These are phyloP conservation scores for Musa schizocarpa DNA, from an alignment of 176 grass and related monocot genomes.

Conservation along the genomic window DNA sequence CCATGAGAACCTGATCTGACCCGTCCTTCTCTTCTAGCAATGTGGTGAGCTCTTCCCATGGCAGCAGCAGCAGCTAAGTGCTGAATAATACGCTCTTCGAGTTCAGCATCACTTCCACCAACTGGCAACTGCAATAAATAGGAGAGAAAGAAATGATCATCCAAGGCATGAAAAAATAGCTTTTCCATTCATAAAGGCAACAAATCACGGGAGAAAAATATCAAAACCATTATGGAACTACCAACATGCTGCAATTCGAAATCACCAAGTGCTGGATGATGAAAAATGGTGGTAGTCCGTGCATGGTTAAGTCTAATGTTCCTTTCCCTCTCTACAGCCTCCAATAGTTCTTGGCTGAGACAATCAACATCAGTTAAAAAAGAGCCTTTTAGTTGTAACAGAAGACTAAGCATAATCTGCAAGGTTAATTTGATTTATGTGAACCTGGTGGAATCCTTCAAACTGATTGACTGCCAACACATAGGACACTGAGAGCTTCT, in stretches of 20 bases:
- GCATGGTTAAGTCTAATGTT: conserved; percentile 54
- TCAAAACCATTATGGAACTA: conserved; percentile 13
- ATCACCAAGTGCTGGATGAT: conserved; percentile 70
- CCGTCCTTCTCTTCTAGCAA: conserved; percentile 65
- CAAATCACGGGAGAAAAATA: not conserved
- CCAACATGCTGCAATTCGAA: conserved; percentile 77
- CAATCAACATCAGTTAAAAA: not conserved
- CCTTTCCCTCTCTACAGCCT: conserved; percentile 62
- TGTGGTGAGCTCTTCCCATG: conserved; percentile 50
- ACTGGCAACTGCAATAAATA: conserved; percentile 47
- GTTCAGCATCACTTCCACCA: conserved; percentile 56
- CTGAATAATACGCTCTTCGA: conserved; percentile 80
- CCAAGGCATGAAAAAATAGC: conserved; percentile 7
- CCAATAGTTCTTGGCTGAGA: conserved; percentile 75
- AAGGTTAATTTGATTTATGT: conserved; percentile 8
- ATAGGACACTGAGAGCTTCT: conserved; percentile 97
- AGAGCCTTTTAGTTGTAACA: conserved; percentile 2
- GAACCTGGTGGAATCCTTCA: conserved; percentile 87
- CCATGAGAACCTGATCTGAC: conserved; percentile 40
- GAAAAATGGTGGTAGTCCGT: conserved; percentile 47
- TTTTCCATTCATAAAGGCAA: not conserved
- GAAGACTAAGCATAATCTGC: not conserved
- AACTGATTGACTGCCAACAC: conserved; percentile 75
- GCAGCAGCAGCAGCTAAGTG: conserved; percentile 69
- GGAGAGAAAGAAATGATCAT: not conserved